These are phyloP conservation scores for Boletus edulis DNA, from an alignment of 768 basidiomycete genomes.

Conservation along the genomic window DNA sequence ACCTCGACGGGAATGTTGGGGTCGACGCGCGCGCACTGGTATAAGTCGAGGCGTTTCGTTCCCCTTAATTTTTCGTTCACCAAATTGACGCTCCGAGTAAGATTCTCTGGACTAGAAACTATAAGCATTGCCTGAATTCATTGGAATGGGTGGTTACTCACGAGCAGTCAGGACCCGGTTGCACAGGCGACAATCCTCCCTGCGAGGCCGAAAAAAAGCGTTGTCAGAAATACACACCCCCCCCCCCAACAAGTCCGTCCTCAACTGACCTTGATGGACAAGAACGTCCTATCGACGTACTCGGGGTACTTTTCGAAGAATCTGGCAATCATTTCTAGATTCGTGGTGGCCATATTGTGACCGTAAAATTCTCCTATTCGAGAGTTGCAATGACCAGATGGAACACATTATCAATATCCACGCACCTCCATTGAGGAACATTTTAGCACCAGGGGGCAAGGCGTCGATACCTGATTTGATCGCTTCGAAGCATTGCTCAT, in stretches of 20 bases:
- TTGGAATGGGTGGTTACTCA: neutral
- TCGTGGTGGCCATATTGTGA: slow-evolving; percentile 36
- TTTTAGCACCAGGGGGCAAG: slow-evolving; percentile 42
- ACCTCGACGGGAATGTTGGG: slow-evolving; percentile 44
- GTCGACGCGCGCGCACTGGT: slow-evolving; percentile 51
- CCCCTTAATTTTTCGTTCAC: slow-evolving; percentile 45
- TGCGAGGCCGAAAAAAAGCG: neutral
- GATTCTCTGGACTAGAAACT: slow-evolving; percentile 32
- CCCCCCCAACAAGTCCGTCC: neutral
- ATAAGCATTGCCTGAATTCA: too few species aligned
- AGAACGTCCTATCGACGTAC: slow-evolving; percentile 30
- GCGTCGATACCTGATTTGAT: slow-evolving; percentile 53
- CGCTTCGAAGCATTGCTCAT: slow-evolving; percentile 60
- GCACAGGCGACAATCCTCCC: neutral
- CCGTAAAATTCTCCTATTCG: slow-evolving; percentile 58
- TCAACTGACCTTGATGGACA: slow-evolving; percentile 31
- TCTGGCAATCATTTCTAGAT: slow-evolving; percentile 44
- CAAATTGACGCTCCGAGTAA: slow-evolving; percentile 45
- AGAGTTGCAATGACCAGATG: neutral
- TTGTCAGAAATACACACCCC: too few species aligned
- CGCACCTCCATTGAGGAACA: slow-evolving; percentile 50
- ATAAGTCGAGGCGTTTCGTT: slow-evolving; percentile 58
- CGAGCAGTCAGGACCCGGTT: neutral
- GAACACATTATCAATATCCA: neutral
- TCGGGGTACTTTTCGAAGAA: slow-evolving; percentile 34